phyloP scores from a whole-genome alignment of 1,284 basidiomycete species.

The Ustilago hordei region DNA sequence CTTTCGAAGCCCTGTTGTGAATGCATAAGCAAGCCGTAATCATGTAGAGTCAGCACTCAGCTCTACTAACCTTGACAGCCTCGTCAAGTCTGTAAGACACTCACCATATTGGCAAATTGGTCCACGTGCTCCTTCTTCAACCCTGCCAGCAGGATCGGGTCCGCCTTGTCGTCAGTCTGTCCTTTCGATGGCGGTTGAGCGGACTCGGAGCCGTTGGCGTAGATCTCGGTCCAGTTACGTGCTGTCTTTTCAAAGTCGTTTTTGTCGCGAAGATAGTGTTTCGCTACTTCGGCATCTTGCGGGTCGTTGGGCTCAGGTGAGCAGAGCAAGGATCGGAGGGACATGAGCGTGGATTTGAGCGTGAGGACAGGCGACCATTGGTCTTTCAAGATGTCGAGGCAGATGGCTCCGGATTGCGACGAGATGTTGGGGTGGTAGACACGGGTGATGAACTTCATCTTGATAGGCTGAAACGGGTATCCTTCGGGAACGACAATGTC shows the following conservation, averaged over 20 bases:
- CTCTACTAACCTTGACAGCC: neutral
- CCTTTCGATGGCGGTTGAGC: constrained; percentile 47
- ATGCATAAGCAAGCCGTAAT: neutral
- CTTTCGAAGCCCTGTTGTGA: constrained; percentile 75
- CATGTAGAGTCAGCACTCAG: neutral
- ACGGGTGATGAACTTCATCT: constrained; percentile 80
- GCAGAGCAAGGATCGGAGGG: constrained; percentile 93
- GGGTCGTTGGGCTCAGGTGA: constrained; percentile 96
- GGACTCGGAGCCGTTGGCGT: constrained; percentile 58
- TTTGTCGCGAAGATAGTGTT: constrained; percentile 91
- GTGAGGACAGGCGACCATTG: constrained; percentile 74
- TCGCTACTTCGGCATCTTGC: constrained; percentile 93
- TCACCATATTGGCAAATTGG: constrained; percentile 70
- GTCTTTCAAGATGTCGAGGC: constrained; percentile 80
- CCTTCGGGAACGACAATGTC: constrained; percentile 91
- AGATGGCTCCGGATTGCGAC: constrained; percentile 91
- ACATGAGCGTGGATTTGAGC: constrained; percentile 95
- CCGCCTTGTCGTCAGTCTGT: constrained; percentile 45
- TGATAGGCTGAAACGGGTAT: constrained; percentile 96
- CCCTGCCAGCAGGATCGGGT: constrained; percentile 71
- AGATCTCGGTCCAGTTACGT: constrained; percentile 79
- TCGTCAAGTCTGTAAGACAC: neutral
- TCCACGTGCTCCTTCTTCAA: constrained; percentile 71
- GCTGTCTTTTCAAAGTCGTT: constrained; percentile 91
- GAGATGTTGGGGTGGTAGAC: constrained; percentile 98